Base-by-base conservation (phyloP, 352 stramenopile genomes). In the Aphanomyces astaci region DNA sequence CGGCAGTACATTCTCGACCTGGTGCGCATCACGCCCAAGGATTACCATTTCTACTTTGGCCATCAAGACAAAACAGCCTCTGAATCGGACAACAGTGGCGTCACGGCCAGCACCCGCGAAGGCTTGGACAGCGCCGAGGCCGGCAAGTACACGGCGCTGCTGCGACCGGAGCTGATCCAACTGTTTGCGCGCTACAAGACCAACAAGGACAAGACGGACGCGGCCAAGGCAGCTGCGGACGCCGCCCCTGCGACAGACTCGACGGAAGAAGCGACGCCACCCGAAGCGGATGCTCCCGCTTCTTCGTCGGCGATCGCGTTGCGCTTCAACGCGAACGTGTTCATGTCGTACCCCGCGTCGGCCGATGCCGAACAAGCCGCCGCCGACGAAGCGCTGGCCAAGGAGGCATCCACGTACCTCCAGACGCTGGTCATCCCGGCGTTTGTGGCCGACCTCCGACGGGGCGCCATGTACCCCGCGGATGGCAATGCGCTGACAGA, bases 1-100 rank as follows among this genome's bases (percentile, higher is more conserved):
- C 85, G 90, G 59, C 83, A 92, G 71, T 99, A 99, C 79, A 78
- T 98, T 15, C 76, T 99, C 28, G 96, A 99, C 75, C 84, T 98
- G 5, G 93, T 96, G 24, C 86, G 95, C 27, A 90, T 98, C 59
- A 98, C 94, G 13, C 93, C 95, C 2, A 92, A 97, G 69, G 95
- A 99, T 73, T 85, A 88, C 45, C 98, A 96, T 33, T 98, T 90
- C 77, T 95, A 96, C 73, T 76, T 77, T 17, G 77, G 80, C 54
- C 40, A 80, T 10, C 72, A 81, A 22, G 55, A 64, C 11, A 52
- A 68, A 7, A 43, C 7, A 15, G 15, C 36, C 15, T 43, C 24
- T 55, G 48, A 55, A 55, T 28, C 48, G 19, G n/a, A n/a, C n/a
- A n/a, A n/a, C n/a, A n/a, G n/a, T n/a, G 51, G 51, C 30, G 63